Evolutionary conservation across 352 stramenopile species (phyloP), one percentile per base, ranked within the genome.

Genomic region (Globisporangium canariense): DNA sequence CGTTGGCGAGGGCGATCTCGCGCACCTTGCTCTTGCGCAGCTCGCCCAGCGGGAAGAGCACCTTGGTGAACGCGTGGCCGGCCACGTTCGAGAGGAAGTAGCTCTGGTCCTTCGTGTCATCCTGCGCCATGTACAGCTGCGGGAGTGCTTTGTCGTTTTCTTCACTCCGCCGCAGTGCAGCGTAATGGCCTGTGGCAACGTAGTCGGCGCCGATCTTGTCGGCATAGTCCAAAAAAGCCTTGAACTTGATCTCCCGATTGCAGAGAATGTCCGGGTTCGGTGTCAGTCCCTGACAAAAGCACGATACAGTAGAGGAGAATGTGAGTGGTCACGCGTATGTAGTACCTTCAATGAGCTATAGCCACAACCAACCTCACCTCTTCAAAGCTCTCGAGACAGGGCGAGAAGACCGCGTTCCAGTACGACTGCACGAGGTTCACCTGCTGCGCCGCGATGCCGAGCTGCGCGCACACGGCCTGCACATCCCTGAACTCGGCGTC

Each of bases 191-290:
- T 1, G 97, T 99, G 0, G 97, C 97, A 25, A 99, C 79, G 54
- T 79, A 97, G 68, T 98, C 90, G 1, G 89, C 90, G 10, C 88
- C 87, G 18, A 89, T 88, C 18, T 86, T 72, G 53, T 82, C 74
- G 10, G 93, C 92, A 69, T 97, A 97, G 34, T 98, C 83, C n/a
- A 88, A 86, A 67, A 99, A 98, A 3, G 82, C 91, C 60, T 98
- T 97, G 81, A 99, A 99, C 75, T 99, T 99, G 75, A 99, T 98
- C 70, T 98, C 85, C 2, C 88, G 85, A 78, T 99, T 99, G 86
- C 97, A 99, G 30, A 97, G 71, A 32, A 99, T 94, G 73, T 98
- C 94, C 1, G 92, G 91, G 65, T 98, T 98, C 36, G 94, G 94
- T 13, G 94, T 98, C 51, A 94, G 54, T 2, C 91, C 89, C 67